Evolutionary conservation across 192 early-diverging fungal species (phyloP).

Genomic region (Cladochytrium replicatum): DNA sequence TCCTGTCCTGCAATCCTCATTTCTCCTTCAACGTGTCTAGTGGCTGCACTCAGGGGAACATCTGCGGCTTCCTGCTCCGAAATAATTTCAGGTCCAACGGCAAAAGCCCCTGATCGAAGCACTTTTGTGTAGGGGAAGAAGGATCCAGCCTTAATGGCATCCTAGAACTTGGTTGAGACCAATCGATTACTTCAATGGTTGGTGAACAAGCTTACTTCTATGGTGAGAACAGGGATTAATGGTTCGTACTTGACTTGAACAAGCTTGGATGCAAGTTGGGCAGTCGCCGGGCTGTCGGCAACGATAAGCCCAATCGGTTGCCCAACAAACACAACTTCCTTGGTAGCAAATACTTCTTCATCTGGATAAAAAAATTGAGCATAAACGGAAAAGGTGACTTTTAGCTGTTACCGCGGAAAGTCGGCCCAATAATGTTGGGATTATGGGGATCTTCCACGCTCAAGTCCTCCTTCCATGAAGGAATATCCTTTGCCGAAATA

Average conservation of each 20-base stretch:
- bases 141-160: conserved; percentile 58
- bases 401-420: conserved; percentile 21
- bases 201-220: conserved; percentile 37
- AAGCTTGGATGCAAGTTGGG: conserved; percentile 55
- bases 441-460: conserved; percentile 18
- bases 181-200: neutral
- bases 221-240: conserved; percentile 60
- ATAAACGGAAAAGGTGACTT: conserved; percentile 5
- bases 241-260: conserved; percentile 67
- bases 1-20: conserved; percentile 48
- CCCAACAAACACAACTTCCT: conserved; percentile 53
- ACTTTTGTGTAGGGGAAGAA: conserved; percentile 44
- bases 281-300: conserved; percentile 54
- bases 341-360: conserved; percentile 72
- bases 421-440: conserved; percentile 37
- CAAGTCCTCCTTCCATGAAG: conserved; percentile 38
- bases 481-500: conserved; percentile 58
- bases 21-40: conserved; percentile 19
- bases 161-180: conserved; percentile 11
- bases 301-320: conserved; percentile 74
- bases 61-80: conserved; percentile 9
- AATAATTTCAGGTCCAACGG: conserved; percentile 18
- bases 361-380: conserved; percentile 50
- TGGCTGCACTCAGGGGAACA: conserved; percentile 17
- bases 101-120: conserved; percentile 57